Evolutionary conservation across 495 filamentous ascomycete species (phyloP).

Genomic region (Geopyxis carbonaria): DNA sequence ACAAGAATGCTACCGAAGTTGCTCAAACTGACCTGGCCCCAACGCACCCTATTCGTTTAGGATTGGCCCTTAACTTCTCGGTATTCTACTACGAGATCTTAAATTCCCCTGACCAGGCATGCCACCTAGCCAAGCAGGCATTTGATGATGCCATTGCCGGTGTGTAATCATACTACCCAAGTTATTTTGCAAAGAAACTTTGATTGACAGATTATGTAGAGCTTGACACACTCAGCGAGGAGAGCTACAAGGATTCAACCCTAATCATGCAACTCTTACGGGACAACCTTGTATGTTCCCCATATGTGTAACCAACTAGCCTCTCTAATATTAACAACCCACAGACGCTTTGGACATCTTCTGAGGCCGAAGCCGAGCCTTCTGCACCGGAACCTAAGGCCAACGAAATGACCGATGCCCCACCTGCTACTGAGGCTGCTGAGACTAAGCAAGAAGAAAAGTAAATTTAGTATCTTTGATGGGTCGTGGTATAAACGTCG

Average conservation of each 20-base stretch:
- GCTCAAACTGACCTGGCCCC: constrained; percentile 95
- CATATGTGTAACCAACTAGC: constrained; percentile 10
- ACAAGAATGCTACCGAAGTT: constrained; percentile 97
- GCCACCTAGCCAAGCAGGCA: constrained; percentile 97
- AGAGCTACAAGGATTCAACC: constrained; percentile 99
- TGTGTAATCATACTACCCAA: constrained; percentile 30
- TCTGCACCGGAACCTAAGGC: constrained; percentile 45
- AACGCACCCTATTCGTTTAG: constrained; percentile 97
- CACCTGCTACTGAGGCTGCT: constrained; percentile 32
- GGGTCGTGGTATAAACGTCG: too few relatives aligned
- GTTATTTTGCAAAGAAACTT: neutral
- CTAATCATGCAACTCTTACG: constrained; percentile 99
- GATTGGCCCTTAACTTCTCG: constrained; percentile 97
- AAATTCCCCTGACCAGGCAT: constrained; percentile 95
- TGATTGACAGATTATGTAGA: constrained; percentile 41
- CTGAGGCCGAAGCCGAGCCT: constrained; percentile 72
- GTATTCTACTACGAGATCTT: constrained; percentile 99
- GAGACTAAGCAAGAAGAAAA: constrained; percentile 40
- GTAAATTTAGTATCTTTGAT: too few relatives aligned
- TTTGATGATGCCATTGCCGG: constrained; percentile 98
- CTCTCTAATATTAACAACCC: constrained; percentile 20
- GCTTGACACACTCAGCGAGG: constrained; percentile 95
- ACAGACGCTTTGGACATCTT: constrained; percentile 98
- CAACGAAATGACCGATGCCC: constrained; percentile 36
- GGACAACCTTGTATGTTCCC: constrained; percentile 76